phyloP scores from a whole-genome alignment of 352 stramenopile genomes.

The Salisapilia sapeloensis region DNA sequence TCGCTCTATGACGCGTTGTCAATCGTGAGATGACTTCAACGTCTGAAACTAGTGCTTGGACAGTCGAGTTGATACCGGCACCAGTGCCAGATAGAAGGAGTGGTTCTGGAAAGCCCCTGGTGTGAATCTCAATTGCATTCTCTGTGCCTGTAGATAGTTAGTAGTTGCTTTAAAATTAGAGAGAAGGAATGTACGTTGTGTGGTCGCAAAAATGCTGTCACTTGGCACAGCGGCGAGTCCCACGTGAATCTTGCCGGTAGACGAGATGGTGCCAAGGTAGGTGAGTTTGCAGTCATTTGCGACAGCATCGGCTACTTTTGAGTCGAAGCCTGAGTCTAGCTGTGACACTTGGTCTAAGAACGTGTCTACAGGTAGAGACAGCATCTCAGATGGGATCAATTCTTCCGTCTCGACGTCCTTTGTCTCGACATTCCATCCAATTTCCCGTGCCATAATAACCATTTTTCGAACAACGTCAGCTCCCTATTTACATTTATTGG shows the following conservation, averaged over 20 bases:
- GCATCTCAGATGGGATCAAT: slow-evolving; percentile 22
- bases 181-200: slow-evolving; percentile 5
- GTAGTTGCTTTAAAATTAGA: background rate
- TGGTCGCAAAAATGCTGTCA: slow-evolving; percentile 16
- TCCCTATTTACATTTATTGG: slow-evolving; percentile 8
- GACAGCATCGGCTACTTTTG: slow-evolving; percentile 10
- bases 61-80: slow-evolving; percentile 36
- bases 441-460: slow-evolving; percentile 38
- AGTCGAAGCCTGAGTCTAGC: slow-evolving; percentile 14
- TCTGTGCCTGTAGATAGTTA: slow-evolving; percentile 20
- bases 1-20: no score
- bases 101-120: slow-evolving; percentile 34
- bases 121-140: slow-evolving; percentile 37
- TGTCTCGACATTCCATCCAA: slow-evolving; percentile 16
- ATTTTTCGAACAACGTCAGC: slow-evolving; percentile 53
- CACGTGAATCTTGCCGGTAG: slow-evolving; percentile 16
- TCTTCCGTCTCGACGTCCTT: slow-evolving; percentile 22
- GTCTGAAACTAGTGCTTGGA: slow-evolving; percentile 32
- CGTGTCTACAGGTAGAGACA: slow-evolving; percentile 18
- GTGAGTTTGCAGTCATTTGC: slow-evolving; percentile 13
- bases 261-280: slow-evolving; percentile 34
- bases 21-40: slow-evolving; percentile 9
- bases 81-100: slow-evolving; percentile 40
- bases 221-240: slow-evolving; percentile 11
- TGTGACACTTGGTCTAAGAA: slow-evolving; percentile 26